phyloP scores from a whole-genome alignment of 805 yeast species.

The Metschnikowia cerradonensis region DNA sequence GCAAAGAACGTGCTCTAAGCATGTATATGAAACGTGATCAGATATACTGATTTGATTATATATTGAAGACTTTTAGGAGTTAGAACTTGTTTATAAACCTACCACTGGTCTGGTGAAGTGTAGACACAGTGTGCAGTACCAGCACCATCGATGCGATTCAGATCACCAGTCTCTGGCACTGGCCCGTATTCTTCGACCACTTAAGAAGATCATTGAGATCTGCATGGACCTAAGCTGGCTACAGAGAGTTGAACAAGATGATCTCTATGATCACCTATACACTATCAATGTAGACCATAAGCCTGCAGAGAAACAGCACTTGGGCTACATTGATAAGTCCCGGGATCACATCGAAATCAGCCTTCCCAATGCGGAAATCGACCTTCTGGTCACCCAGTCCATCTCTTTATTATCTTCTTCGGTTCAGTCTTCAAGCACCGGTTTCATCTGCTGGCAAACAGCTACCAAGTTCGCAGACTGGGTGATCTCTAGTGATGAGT shows the following conservation, averaged over 20 bases:
- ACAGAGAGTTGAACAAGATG: slow-evolving; percentile 10
- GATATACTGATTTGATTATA: background rate
- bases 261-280: slow-evolving; percentile 30
- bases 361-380: slow-evolving; percentile 21
- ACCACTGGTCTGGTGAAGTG: background rate
- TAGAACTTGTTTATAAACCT: background rate
- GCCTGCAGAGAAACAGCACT: slow-evolving; percentile 24
- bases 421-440: slow-evolving; percentile 47
- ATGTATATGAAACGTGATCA: background rate
- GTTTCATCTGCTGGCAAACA: slow-evolving; percentile 60
- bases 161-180: background rate
- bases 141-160: background rate
- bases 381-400: slow-evolving; percentile 32
- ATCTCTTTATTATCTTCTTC: slow-evolving; percentile 31
- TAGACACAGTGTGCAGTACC: background rate
- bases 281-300: slow-evolving; percentile 27
- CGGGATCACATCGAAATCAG: slow-evolving; percentile 20
- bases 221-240: background rate
- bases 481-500: slow-evolving; percentile 32
- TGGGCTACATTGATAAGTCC: slow-evolving; percentile 36
- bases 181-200: background rate
- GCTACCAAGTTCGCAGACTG: slow-evolving; percentile 50
- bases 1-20: slow-evolving; percentile 68
- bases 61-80: background rate
- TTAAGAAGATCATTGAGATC: background rate